Conservation (phyloP, 495 filamentous ascomycete species). For the Ascodesmis nigricans region DNA sequence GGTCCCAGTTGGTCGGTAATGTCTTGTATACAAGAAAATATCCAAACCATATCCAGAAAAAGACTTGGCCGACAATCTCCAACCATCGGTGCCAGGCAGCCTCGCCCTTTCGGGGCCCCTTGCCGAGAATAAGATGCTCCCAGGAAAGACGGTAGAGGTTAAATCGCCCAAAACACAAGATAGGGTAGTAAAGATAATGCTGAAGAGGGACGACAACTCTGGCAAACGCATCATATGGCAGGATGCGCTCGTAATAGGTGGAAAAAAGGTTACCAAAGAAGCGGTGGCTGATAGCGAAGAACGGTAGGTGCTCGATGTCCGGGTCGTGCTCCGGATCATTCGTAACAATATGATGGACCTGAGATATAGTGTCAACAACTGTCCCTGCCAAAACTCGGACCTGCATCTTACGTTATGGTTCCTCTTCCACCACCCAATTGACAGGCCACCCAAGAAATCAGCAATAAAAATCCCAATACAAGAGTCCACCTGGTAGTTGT, state of each 20-base stretch:
- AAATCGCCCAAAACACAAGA: conserved; percentile 70
- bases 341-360: conserved; percentile 88
- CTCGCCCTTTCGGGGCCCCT: conserved; percentile 57
- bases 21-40: conserved; percentile 60
- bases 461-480: conserved; percentile 79
- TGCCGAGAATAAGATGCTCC: conserved; percentile 52
- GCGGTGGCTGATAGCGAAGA: conserved; percentile 79
- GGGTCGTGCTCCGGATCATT: conserved; percentile 94
- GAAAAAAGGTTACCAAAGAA: conserved; percentile 57
- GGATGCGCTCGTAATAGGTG: conserved; percentile 71
- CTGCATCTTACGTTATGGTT: conserved; percentile 51
- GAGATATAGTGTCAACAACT: conserved; percentile 4
- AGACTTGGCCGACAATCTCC: conserved; percentile 56
- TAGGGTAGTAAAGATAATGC: conserved; percentile 67
- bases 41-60: conserved; percentile 92
- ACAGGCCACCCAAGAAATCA: conserved; percentile 76
- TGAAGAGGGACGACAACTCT: conserved; percentile 53
- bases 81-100: conserved; percentile 81
- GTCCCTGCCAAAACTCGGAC: not conserved
- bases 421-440: conserved; percentile 87
- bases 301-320: conserved; percentile 90
- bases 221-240: conserved; percentile 63
- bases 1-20: conserved; percentile 46
- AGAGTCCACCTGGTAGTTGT: conserved; percentile 60
- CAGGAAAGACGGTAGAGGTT: conserved; percentile 76